Percentiles rank a stretch among this genome's conserved stretches.
phyloP scores from a whole-genome alignment of 1,284 basidiomycete species.

The Sporisorium sorghi region DNA sequence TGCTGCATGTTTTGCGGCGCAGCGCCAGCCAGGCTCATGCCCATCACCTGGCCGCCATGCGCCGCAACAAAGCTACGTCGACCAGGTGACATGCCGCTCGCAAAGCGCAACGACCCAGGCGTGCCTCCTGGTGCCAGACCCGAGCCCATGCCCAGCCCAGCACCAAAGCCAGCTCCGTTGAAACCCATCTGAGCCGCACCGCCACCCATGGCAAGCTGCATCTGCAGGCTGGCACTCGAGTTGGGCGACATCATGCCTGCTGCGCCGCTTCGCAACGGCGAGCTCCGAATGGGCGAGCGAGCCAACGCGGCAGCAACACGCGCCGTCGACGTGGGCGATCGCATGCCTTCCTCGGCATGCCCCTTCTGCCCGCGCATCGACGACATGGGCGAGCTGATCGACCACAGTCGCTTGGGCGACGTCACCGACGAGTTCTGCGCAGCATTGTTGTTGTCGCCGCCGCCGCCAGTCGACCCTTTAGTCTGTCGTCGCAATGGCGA shows the following conservation, averaged over 20 bases:
- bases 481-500: constrained; percentile 45
- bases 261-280: constrained; percentile 39
- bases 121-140: constrained; percentile 43
- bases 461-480: constrained; percentile 18
- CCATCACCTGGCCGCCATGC: constrained; percentile 33
- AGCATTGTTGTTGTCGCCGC: constrained; percentile 12
- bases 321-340: constrained; percentile 44
- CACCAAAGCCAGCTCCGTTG: constrained; percentile 33
- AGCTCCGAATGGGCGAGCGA: constrained; percentile 44
- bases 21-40: constrained; percentile 32
- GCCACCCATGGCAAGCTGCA: constrained; percentile 48
- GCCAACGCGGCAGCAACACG: constrained; percentile 44
- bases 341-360: constrained; percentile 23
- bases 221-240: constrained; percentile 45
- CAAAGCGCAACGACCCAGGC: constrained; percentile 38
- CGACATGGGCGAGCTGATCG: constrained; percentile 53
- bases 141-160: constrained; percentile 43
- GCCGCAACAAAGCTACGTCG: constrained; percentile 34
- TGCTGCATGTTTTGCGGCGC: constrained; percentile 34
- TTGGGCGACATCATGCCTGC: constrained; percentile 45
- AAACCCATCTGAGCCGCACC: constrained; percentile 32
- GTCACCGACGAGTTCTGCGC: constrained; percentile 33
- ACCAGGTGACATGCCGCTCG: constrained; percentile 42
- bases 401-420: constrained; percentile 51
- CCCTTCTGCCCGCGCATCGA: constrained; percentile 48